A percentile compares a stretch with the other conserved stretches of the same genome.
These are phyloP conservation scores for Balansia obtecta DNA, from an alignment of 2,329 filamentous ascomycete genomes.

Conservation along the genomic window DNA sequence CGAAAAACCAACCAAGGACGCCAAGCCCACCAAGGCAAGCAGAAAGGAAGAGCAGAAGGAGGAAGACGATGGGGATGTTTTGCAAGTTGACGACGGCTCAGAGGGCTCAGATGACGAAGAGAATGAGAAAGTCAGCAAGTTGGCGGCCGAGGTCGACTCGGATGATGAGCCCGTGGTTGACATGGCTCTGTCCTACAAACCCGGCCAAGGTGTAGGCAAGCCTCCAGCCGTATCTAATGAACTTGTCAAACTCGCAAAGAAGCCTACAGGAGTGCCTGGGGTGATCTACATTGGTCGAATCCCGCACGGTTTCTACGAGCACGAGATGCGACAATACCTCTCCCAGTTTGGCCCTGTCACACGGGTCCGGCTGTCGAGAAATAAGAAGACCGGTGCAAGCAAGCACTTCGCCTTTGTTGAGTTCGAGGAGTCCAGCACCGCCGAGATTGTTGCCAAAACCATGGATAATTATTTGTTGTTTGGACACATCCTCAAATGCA, in stretches of 20 bases:
- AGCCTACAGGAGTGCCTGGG: slow-evolving; percentile 46
- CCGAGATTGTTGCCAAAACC: slow-evolving; percentile 82
- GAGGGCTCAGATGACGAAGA: slow-evolving; percentile 27
- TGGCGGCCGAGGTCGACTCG: slow-evolving; percentile 32
- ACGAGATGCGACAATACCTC: slow-evolving; percentile 90
- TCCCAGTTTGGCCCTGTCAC: slow-evolving; percentile 80
- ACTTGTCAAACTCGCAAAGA: slow-evolving; percentile 29
- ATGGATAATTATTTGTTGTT: slow-evolving; percentile 98
- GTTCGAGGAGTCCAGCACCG: slow-evolving; percentile 65
- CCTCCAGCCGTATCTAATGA: slow-evolving; percentile 36
- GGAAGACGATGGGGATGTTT: slow-evolving; percentile 18
- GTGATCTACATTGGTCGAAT: slow-evolving; percentile 85
- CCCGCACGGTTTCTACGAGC: slow-evolving; percentile 91
- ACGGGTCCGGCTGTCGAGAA: slow-evolving; percentile 72
- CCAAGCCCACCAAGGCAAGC: slow-evolving; percentile 20
- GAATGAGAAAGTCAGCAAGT: slow-evolving; percentile 28
- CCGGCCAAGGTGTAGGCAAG: slow-evolving; percentile 38
- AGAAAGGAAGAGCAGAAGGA: slow-evolving; percentile 14
- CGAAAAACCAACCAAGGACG: slow-evolving; percentile 5
- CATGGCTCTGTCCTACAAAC: slow-evolving; percentile 26
- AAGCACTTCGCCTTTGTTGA: slow-evolving; percentile 96
- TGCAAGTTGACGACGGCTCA: slow-evolving; percentile 17
- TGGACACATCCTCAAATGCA: slow-evolving; percentile 84
- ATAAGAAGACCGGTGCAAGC: slow-evolving; percentile 78
- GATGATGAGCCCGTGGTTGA: slow-evolving; percentile 29